Conservation (phyloP, 768 basidiomycete species). For the Exidia glandulosa region DNA sequence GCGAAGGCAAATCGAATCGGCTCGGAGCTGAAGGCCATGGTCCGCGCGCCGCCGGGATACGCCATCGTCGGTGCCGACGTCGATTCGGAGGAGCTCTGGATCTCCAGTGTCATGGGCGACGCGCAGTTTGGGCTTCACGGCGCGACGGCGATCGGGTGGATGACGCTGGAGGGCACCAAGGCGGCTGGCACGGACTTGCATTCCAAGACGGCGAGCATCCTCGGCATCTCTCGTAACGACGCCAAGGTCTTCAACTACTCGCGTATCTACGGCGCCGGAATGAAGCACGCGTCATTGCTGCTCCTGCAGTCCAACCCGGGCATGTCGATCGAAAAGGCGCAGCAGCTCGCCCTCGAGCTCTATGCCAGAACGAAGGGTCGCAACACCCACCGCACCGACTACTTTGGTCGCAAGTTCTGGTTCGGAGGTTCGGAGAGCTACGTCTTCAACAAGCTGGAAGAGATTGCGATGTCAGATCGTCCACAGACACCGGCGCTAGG, state of each 20-base stretch:
- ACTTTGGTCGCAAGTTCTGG: slow-evolving; percentile 85
- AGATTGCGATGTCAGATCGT: slow-evolving; percentile 76
- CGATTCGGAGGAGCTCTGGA: slow-evolving; percentile 98
- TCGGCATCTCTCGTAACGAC: slow-evolving; percentile 86
- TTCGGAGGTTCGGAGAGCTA: slow-evolving; percentile 93
- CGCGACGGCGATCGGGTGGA: slow-evolving; percentile 96
- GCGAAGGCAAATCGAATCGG: slow-evolving; percentile 98
- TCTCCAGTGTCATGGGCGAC: slow-evolving; percentile 96
- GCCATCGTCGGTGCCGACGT: slow-evolving; percentile 96
- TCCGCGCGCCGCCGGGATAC: slow-evolving; percentile 86
- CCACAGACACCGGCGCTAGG: slow-evolving; percentile 90
- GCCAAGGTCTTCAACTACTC: slow-evolving; percentile 99
- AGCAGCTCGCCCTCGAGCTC: slow-evolving; percentile 67
- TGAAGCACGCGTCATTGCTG: slow-evolving; percentile 83
- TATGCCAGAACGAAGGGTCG: slow-evolving; percentile 92
- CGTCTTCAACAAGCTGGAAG: slow-evolving; percentile 95
- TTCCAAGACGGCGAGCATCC: slow-evolving; percentile 88
- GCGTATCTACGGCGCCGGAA: slow-evolving; percentile 96
- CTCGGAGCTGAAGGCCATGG: slow-evolving; percentile 96
- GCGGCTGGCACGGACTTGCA: slow-evolving; percentile 89
- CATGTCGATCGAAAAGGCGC: slow-evolving; percentile 70
- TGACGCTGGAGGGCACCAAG: slow-evolving; percentile 98
- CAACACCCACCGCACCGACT: slow-evolving; percentile 63
- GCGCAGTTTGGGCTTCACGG: slow-evolving; percentile 96
- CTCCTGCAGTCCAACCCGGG: slow-evolving; percentile 74